Base-by-base conservation (phyloP, 2,329 filamentous ascomycete species). In the Botrytis byssoidea region DNA sequence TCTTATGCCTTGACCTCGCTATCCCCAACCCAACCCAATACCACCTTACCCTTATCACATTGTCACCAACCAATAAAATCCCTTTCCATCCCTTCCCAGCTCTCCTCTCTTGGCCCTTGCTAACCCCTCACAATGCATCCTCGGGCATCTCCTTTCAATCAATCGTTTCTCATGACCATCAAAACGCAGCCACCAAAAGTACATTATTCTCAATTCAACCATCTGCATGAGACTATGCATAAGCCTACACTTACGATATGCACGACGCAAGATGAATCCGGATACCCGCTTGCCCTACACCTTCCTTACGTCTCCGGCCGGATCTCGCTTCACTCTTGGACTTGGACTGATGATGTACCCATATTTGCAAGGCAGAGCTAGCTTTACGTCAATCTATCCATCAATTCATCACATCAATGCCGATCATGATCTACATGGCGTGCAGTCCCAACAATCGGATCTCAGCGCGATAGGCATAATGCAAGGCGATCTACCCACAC, bases 371-470 rank as follows among this genome's bases (percentile, higher is more conserved):
- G 46, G 32, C 25, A n/a, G 46, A 48, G 46, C 46, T 48, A 48
- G 18, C 16, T 67, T 67, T 67, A 67, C 65, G 65, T 67, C 65
- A 67, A 40, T 42, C 40, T 20, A 18, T 29, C 46, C 4, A 40
- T 51, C 46, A 16, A 29, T 18, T n/a, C 35, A 68, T 68, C 65
- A 48, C 10, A 42, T 68, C 18, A 57, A 57, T 42, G 66, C 10
- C 48, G 66, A 68, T 68, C 66, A 68, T 29, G 66, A 57, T 42
- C 35, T 29, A 40, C 48, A 57, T 42, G 35, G 66, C 48, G 66
- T 57, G 40, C 48, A 55, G 35, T 18, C 37, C 25, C 46, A 55
- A 29, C 65, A 40, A 55, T 40, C 65, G 65, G 46, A 55, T 55
- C 29, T 22, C 48, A 57, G 48, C 29, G 55, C 48, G n/a, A 51